Conservation (phyloP, 441 rosid species). For the Adansonia madagascariensis region DNA sequence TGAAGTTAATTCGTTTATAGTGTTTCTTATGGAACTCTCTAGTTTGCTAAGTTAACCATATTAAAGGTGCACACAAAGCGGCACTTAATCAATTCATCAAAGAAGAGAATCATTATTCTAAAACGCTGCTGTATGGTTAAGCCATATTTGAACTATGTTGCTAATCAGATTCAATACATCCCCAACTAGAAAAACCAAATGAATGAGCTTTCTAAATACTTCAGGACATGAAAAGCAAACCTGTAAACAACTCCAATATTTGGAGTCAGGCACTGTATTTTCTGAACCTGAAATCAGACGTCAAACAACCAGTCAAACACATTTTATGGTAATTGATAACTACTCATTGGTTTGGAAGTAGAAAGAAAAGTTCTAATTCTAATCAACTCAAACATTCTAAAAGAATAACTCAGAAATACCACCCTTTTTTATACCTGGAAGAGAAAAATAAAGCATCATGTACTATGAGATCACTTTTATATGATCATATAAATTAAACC, state of each 20-base stretch:
- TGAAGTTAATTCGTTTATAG: too few relatives aligned
- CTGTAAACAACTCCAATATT: conserved; percentile 97
- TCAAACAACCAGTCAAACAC: neutral
- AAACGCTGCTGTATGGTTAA: too few relatives aligned
- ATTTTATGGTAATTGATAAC: neutral
- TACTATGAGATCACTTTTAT: neutral
- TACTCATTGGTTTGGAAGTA: neutral
- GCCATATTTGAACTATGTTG: too few relatives aligned
- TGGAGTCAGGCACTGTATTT: conserved; percentile 84
- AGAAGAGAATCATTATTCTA: too few relatives aligned
- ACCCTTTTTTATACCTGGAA: neutral
- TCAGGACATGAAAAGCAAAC: conserved; percentile 41
- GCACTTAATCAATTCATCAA: too few relatives aligned
- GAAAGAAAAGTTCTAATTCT: neutral
- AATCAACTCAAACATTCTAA: neutral
- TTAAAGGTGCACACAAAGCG: too few relatives aligned
- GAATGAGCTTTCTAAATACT: conserved; percentile 17
- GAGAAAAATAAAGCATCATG: neutral
- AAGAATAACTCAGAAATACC: neutral
- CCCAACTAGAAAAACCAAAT: neutral
- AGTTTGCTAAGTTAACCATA: too few relatives aligned
- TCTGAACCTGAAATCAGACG: conserved; percentile 71
- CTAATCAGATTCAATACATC: neutral
- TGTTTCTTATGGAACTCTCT: too few relatives aligned
- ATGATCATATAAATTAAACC: neutral